phyloP scores from a whole-genome alignment of 805 yeast species.

The Candida mattraensis region DNA sequence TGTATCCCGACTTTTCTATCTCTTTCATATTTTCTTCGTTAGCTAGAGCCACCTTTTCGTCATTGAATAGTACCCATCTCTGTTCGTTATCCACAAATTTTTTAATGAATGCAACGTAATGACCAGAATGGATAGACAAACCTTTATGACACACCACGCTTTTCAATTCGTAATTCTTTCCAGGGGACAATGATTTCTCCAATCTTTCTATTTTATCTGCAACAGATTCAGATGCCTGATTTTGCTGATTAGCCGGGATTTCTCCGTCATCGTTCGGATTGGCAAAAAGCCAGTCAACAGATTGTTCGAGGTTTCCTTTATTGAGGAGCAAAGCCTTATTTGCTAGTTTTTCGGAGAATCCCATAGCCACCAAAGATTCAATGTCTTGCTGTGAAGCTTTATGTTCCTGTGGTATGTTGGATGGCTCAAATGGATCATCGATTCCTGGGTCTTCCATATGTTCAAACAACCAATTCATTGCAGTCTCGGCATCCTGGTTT shows the following conservation, averaged over 20 bases:
- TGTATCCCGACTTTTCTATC: slow-evolving; percentile 46
- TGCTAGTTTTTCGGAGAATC: slow-evolving; percentile 66
- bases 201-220: slow-evolving; percentile 15
- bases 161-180: slow-evolving; percentile 44
- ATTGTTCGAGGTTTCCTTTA: slow-evolving; percentile 62
- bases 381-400: slow-evolving; percentile 42
- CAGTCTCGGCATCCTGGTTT: slow-evolving; percentile 61
- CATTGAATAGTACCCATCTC: slow-evolving; percentile 81
- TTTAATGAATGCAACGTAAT: slow-evolving; percentile 76
- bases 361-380: slow-evolving; percentile 65
- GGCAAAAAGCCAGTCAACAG: slow-evolving; percentile 89
- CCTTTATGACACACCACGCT: slow-evolving; percentile 90
- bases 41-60: slow-evolving; percentile 77
- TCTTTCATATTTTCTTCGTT: slow-evolving; percentile 44
- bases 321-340: slow-evolving; percentile 66
- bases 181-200: slow-evolving; percentile 4
- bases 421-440: slow-evolving; percentile 56
- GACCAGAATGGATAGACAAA: slow-evolving; percentile 85
- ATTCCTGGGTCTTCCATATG: slow-evolving; percentile 85
- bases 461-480: slow-evolving; percentile 87
- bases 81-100: slow-evolving; percentile 40
- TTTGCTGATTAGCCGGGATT: slow-evolving; percentile 31
- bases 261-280: slow-evolving; percentile 79
- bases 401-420: slow-evolving; percentile 4
- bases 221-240: slow-evolving; percentile 4